phyloP scores from a whole-genome alignment of 1,139 yeast genomes.

The Kodamaea sp. region DNA sequence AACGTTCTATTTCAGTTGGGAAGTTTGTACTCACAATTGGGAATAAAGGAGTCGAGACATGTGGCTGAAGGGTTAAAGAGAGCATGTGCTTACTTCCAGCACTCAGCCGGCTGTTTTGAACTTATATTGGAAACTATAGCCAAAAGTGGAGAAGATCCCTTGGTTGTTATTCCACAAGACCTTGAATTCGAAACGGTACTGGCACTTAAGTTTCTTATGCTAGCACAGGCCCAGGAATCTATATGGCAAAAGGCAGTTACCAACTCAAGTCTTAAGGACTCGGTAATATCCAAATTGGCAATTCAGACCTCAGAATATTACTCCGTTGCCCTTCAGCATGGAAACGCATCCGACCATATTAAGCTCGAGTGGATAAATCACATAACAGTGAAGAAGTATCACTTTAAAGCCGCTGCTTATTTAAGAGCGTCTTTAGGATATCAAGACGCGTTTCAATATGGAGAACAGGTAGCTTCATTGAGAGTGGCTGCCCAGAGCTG shows the following conservation, averaged over 20 bases:
- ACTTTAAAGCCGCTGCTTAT: constrained; percentile 71
- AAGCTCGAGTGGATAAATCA: constrained; percentile 67
- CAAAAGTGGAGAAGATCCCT: constrained; percentile 5
- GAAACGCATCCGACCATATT: constrained; percentile 52
- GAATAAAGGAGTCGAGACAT: constrained; percentile 41
- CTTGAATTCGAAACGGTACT: constrained; percentile 28
- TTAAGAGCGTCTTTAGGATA: constrained; percentile 58
- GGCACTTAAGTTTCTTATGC: constrained; percentile 45
- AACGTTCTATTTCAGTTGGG: constrained; percentile 73
- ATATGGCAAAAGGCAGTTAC: constrained; percentile 74
- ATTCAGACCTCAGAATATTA: constrained; percentile 63
- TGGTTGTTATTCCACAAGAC: constrained; percentile 20
- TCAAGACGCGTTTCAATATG: constrained; percentile 55
- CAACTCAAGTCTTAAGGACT: constrained; percentile 55
- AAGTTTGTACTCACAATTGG: constrained; percentile 60
- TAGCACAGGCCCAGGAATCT: constrained; percentile 88
- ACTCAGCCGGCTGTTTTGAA: constrained; percentile 70
- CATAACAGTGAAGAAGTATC: constrained; percentile 54
- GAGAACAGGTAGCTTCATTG: constrained; percentile 68
- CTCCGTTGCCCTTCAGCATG: constrained; percentile 42
- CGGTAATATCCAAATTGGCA: constrained; percentile 64
- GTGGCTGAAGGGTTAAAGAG: constrained; percentile 59
- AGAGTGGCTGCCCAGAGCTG: constrained; percentile 34
- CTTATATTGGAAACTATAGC: constrained; percentile 25
- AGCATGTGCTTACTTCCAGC: constrained; percentile 65